Conservation (phyloP, 2,329 filamentous ascomycete species). For the Pestalotiopsis sp. region DNA sequence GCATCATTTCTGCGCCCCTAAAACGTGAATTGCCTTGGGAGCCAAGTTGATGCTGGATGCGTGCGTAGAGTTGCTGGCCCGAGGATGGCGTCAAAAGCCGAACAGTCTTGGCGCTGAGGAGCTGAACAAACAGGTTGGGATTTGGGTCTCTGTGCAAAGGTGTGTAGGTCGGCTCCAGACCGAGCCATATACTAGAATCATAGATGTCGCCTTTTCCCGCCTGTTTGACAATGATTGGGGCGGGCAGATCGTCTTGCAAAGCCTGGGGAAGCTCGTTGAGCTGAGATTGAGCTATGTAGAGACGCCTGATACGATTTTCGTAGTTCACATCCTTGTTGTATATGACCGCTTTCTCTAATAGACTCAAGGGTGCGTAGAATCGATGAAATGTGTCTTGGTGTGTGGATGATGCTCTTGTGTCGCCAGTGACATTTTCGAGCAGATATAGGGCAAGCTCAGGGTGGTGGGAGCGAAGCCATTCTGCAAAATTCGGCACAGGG, state of each 20-base stretch:
- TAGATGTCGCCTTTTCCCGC: constrained; percentile 85
- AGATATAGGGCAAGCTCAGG: constrained; percentile 18
- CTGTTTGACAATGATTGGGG: constrained; percentile 62
- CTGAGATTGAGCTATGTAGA: constrained; percentile 87
- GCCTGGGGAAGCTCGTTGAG: constrained; percentile 67
- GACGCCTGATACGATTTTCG: constrained; percentile 32
- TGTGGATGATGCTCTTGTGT: neutral
- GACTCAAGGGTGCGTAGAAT: constrained; percentile 62
- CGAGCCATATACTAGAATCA: constrained; percentile 84
- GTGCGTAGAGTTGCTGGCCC: constrained; percentile 67
- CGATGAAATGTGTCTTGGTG: constrained; percentile 50
- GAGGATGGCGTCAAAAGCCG: constrained; percentile 68
- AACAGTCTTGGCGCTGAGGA: constrained; percentile 73
- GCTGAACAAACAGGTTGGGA: constrained; percentile 87
- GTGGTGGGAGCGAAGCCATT: neutral
- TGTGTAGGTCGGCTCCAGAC: constrained; percentile 83
- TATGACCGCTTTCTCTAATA: constrained; percentile 62
- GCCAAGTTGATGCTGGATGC: constrained; percentile 45
- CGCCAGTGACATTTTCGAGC: neutral
- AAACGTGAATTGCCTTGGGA: constrained; percentile 51
- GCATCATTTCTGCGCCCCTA: constrained; percentile 89
- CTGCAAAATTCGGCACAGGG: neutral
- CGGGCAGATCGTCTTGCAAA: constrained; percentile 68
- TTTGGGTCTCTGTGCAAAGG: constrained; percentile 93
- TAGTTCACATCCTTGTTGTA: constrained; percentile 42